A percentile compares a stretch with the other conserved stretches of the same genome.
These are phyloP conservation scores for Penicillium fuscoglaucum DNA, from an alignment of 2,329 filamentous ascomycete species.

Conservation along the genomic window DNA sequence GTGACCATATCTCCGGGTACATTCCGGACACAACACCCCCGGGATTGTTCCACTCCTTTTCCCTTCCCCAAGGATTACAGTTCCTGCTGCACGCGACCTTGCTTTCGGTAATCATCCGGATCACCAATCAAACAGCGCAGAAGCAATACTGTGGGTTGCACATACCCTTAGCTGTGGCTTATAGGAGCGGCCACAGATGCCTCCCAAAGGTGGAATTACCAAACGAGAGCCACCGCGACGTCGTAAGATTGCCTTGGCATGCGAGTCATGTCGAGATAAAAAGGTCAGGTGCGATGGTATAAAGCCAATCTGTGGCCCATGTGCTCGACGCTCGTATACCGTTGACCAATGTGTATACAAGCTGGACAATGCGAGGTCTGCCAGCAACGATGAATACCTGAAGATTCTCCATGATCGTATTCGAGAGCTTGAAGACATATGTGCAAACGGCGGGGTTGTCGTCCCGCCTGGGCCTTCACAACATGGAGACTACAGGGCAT, in stretches of 20 bases:
- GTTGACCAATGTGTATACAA: conserved; percentile 44
- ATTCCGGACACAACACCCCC: background rate
- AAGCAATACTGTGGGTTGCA: background rate
- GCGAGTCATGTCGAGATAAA: conserved; percentile 45
- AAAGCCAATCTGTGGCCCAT: conserved; percentile 50
- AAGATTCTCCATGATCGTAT: conserved; percentile 30
- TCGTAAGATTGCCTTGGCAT: conserved; percentile 42
- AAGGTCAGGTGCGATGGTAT: conserved; percentile 47
- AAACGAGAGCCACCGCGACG: conserved; percentile 23
- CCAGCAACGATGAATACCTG: conserved; percentile 39
- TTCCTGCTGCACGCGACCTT: background rate
- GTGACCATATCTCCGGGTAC: background rate
- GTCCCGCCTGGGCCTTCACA: conserved; percentile 14
- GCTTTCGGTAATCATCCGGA: conserved; percentile 3
- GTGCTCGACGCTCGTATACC: conserved; percentile 36
- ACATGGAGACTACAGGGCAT: background rate
- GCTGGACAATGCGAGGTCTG: conserved; percentile 38
- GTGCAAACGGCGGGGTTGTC: conserved; percentile 23
- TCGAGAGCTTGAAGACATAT: conserved; percentile 30
- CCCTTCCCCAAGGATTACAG: background rate
- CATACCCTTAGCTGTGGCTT: background rate
- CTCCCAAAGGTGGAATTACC: conserved; percentile 12
- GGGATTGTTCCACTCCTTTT: background rate
- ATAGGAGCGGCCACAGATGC: conserved; percentile 11
- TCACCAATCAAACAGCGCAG: background rate